Base-by-base conservation (phyloP, 108 stramenopile species). In the Cylindrotheca fusiformis region DNA sequence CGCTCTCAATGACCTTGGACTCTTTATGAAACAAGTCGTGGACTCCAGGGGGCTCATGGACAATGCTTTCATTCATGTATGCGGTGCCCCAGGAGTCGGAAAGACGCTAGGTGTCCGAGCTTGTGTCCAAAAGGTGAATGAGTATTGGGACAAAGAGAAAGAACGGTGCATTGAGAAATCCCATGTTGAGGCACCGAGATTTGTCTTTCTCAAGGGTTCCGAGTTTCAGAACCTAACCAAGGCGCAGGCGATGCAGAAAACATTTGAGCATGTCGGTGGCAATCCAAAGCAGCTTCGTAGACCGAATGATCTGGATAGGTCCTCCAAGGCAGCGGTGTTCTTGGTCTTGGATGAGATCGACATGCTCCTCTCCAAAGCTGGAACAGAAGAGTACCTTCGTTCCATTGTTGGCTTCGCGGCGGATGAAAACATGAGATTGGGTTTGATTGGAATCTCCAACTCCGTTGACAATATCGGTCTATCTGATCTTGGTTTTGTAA, bases 361-460 rank as follows among this genome's bases (percentile, higher is more conserved):
- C 48, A 71, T 72, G 51, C 51, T 92, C 8, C 50, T 87, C 28
- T 71, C 55, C 49, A 63, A 55, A 2, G 20, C 26, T 30, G 31
- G 33, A 54, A 23, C 60, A 6, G 79, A 82, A 63, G 51, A 48
- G 46, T 71, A 64, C 44, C 71, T 87, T 17, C 53, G 55, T 44
- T 59, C 58, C 31, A 51, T 92, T 2, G 52, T 82, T 12, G 63
- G 47, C 0, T 82, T 66, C 67, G 74, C 81, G 2, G 49, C 52
- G 19, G 58, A 81, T 21, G 50, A 51, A 32, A 62, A 72, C 6
- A 44, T 74, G 24, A n/a, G 51, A 20, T 74, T 92, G 17, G 81
- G 76, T 24, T 21, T 92, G 58, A 80, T 92, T 64, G 91, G 87
- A 21, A 87, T 92, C 57, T 88, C 87, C n/a, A 92, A 92, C 55